Evolutionary conservation across 1,284 basidiomycete genomes (phyloP).

Genomic region (Apiotrichum laibachii): DNA sequence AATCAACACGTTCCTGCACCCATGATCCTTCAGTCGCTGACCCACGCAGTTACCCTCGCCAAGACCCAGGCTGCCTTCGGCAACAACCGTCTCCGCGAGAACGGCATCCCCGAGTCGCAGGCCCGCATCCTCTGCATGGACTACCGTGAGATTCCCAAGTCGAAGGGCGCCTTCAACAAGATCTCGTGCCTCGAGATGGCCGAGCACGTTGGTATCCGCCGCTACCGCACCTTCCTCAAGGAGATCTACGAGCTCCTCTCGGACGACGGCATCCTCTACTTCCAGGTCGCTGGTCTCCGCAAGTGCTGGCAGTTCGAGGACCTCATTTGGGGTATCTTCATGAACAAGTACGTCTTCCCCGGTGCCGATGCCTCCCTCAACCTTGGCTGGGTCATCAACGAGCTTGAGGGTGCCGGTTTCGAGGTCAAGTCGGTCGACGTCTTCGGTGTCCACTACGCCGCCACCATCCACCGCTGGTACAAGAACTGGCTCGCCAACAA

Average conservation of each 20-base stretch:
- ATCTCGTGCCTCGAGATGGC: slow-evolving; percentile 99
- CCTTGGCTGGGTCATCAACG: slow-evolving; percentile 87
- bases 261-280: slow-evolving; percentile 90
- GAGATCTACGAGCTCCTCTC: slow-evolving; percentile 92
- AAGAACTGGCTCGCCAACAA: slow-evolving; percentile 90
- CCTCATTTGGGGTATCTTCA: slow-evolving; percentile 79
- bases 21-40: neutral
- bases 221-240: slow-evolving; percentile 82
- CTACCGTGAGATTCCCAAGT: slow-evolving; percentile 85
- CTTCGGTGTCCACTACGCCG: slow-evolving; percentile 93
- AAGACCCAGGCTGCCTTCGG: slow-evolving; percentile 91
- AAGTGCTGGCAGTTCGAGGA: slow-evolving; percentile 97
- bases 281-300: slow-evolving; percentile 94
- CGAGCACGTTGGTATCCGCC: slow-evolving; percentile 95
- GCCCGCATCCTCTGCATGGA: slow-evolving; percentile 93
- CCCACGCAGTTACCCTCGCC: slow-evolving; percentile 69
- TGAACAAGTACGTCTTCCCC: slow-evolving; percentile 98
- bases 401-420: slow-evolving; percentile 83
- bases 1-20: slow-evolving; percentile 12
- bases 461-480: slow-evolving; percentile 92
- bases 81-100: slow-evolving; percentile 77
- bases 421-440: slow-evolving; percentile 97
- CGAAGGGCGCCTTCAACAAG: slow-evolving; percentile 80
- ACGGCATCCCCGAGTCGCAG: slow-evolving; percentile 70
- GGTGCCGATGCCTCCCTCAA: slow-evolving; percentile 95